These are phyloP conservation scores for Plenodomus biglobosus DNA, from an alignment of 2,329 filamentous ascomycete genomes.

Conservation along the genomic window DNA sequence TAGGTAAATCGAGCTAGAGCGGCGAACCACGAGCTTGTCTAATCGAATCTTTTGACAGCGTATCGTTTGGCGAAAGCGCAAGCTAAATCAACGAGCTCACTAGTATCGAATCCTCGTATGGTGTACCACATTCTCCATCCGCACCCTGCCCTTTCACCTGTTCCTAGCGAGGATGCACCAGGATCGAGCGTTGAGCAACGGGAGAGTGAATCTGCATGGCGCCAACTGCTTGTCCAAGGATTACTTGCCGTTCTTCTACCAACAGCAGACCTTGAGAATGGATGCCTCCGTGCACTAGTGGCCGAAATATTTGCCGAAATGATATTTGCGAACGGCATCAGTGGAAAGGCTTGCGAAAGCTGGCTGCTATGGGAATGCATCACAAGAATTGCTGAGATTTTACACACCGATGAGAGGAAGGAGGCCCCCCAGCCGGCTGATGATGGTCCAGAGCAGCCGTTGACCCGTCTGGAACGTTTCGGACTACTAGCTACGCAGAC, in stretches of 20 bases:
- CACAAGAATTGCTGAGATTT: conserved; percentile 65
- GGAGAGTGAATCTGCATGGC: conserved; percentile 79
- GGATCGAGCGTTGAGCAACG: conserved; percentile 61
- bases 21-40: background rate
- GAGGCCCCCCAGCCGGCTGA: conserved; percentile 37
- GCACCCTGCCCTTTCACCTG: conserved; percentile 76
- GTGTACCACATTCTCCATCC: conserved; percentile 85
- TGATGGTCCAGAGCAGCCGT: conserved; percentile 26
- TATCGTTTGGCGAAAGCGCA: conserved; percentile 67
- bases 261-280: conserved; percentile 88
- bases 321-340: conserved; percentile 79
- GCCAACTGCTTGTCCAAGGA: conserved; percentile 82
- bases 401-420: conserved; percentile 42
- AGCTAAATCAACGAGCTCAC: conserved; percentile 59
- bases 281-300: conserved; percentile 78
- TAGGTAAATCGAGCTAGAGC: conserved; percentile 45
- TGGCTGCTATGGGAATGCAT: conserved; percentile 88
- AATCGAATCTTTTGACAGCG: conserved; percentile 53
- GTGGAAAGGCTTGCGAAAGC: conserved; percentile 78
- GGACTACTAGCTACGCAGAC: conserved; percentile 53
- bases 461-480: conserved; percentile 58
- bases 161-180: conserved; percentile 61
- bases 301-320: conserved; percentile 87
- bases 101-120: conserved; percentile 64
- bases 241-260: conserved; percentile 82